Base-by-base conservation (phyloP, 2,329 filamentous ascomycete genomes). In the Sclerotinia glacialis region DNA sequence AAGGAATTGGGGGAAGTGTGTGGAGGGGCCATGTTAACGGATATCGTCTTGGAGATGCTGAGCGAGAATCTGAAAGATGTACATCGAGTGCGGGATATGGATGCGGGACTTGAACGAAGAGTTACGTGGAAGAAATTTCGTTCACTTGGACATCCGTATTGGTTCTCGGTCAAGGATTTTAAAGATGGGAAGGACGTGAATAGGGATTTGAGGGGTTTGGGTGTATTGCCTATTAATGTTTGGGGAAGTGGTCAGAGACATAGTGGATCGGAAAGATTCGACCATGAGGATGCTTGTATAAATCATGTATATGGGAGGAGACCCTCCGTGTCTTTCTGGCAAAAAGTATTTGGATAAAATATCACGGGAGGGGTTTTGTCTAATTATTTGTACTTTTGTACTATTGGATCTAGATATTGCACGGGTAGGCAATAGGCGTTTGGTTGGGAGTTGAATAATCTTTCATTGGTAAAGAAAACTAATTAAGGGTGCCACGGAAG, bases 111-210 rank as follows among this genome's bases (percentile, higher is more conserved):
- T 2, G 69, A 69, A 50, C 64, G 66, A 18, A 71, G 70, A 46
- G 71, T 73, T 18, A 70, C 70, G 3, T 73, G 72, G 72, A 73
- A 70, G 53, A 69, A 67, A 53, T 72, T 73, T n/a, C 56, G 65
- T 28, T 26, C n/a, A 12, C 21, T 73, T 26, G 68, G 67, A 65
- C 28, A 63, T 4, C 31, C 67, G 3, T 44, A 68, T 34, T 73
- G 72, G 72, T 65, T 73, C 31, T 70, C 70, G 16, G 18, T 18
- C n/a, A 49, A 60, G 31, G 58, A 60, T 26, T 60, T 60, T n/a
- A 60, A 60, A 26, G 52, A 65, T 52, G 52, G 64, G n/a, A 58
- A 21, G 14, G 50, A 37, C 21, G 65, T 65, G 18, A 65, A 68
- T 23, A 65, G 55, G n/a, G 56, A 70, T 37, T 69, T 71, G 53